These are phyloP conservation scores for Candida berthetii DNA, from an alignment of 805 yeast genomes.

Conservation along the genomic window DNA sequence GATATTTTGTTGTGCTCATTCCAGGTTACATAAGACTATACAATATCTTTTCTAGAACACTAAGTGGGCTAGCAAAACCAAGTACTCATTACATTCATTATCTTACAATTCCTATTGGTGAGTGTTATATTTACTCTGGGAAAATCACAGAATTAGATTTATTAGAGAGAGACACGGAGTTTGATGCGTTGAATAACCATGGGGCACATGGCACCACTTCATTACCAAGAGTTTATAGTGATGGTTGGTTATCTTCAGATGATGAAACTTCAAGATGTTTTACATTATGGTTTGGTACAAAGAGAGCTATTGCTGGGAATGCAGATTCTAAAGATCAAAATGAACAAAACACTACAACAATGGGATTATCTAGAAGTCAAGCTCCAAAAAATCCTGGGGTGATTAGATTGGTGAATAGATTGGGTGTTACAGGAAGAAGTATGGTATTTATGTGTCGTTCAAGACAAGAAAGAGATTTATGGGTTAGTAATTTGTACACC, in stretches of 20 bases:
- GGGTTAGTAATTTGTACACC: constrained; percentile 50
- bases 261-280: constrained; percentile 72
- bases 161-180: constrained; percentile 35
- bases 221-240: constrained; percentile 67
- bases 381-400: constrained; percentile 34
- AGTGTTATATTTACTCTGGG: constrained; percentile 77
- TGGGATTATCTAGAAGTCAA: background rate
- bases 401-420: constrained; percentile 38
- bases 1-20: constrained; percentile 55
- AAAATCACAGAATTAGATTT: constrained; percentile 51
- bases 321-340: background rate
- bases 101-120: constrained; percentile 53
- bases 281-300: constrained; percentile 77
- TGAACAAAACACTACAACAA: background rate
- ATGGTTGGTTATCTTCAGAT: constrained; percentile 83
- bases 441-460: constrained; percentile 79
- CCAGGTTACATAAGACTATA: constrained; percentile 67
- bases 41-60: constrained; percentile 40
- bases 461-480: constrained; percentile 72
- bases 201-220: constrained; percentile 36
- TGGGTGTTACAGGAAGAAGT: constrained; percentile 63
- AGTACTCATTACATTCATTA: constrained; percentile 44
- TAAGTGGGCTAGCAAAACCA: constrained; percentile 38
- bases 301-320: constrained; percentile 34
- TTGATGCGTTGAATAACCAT: constrained; percentile 38